phyloP scores from a whole-genome alignment of 140 eudicot genomes.

The Oenanthe javanica region DNA sequence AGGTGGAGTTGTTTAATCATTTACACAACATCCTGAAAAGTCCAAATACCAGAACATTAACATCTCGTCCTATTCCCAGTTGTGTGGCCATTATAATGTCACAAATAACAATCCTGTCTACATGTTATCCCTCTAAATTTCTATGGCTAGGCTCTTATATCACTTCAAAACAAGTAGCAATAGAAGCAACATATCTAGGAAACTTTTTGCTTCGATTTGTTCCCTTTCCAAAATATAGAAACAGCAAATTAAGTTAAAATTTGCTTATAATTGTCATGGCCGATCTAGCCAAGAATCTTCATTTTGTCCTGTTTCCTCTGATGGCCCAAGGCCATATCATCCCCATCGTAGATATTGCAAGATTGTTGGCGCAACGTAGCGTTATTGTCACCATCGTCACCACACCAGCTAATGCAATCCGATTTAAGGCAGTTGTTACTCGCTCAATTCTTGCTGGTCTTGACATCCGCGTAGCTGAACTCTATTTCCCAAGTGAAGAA shows the following conservation, averaged over 20 bases:
- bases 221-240: background rate
- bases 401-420: constrained; percentile 31
- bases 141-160: background rate
- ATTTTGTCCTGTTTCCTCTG: constrained; percentile 30
- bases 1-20: background rate
- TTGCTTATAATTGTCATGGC: background rate
- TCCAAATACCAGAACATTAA: background rate
- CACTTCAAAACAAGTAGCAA: background rate
- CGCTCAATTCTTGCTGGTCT: constrained; percentile 27
- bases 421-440: constrained; percentile 19
- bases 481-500: constrained; percentile 25
- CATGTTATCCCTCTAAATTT: background rate
- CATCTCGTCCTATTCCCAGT: background rate
- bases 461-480: constrained; percentile 17
- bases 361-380: constrained; percentile 34
- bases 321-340: constrained; percentile 49
- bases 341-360: constrained; percentile 50
- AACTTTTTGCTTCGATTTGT: background rate
- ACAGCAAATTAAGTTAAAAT: background rate
- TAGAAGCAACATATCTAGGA: background rate
- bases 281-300: constrained; percentile 19
- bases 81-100: background rate
- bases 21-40: background rate
- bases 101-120: background rate
- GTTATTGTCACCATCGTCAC: constrained; percentile 30